These are phyloP conservation scores for Letharia lupina DNA, from an alignment of 495 filamentous ascomycete species.

Conservation along the genomic window DNA sequence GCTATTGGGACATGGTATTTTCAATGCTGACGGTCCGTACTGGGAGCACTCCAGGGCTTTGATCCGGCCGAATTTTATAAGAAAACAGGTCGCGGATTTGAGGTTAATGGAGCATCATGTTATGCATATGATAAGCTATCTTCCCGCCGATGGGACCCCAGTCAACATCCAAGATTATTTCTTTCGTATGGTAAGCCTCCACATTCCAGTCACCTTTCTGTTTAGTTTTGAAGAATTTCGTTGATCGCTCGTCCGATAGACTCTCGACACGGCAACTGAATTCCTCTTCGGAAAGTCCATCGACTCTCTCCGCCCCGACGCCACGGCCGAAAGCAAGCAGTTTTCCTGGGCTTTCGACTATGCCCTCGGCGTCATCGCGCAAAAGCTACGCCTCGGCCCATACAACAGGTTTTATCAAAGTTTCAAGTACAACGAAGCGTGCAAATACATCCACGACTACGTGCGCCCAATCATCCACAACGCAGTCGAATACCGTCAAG, in stretches of 20 bases:
- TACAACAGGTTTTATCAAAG: neutral
- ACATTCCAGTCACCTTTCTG: neutral
- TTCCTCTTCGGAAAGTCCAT: conserved; percentile 53
- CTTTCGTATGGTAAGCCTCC: conserved; percentile 33
- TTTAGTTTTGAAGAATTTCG: neutral
- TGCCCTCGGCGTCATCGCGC: conserved; percentile 4
- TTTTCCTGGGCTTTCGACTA: conserved; percentile 38
- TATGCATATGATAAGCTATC: conserved; percentile 21
- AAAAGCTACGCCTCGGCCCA: conserved; percentile 5
- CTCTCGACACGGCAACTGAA: conserved; percentile 57
- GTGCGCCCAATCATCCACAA: conserved; percentile 11
- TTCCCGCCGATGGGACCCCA: conserved; percentile 38
- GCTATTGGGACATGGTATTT: conserved; percentile 36
- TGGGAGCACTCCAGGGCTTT: conserved; percentile 37
- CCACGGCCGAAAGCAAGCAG: conserved; percentile 10
- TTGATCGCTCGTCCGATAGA: conserved; percentile 35
- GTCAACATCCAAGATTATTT: conserved; percentile 58
- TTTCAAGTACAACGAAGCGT: neutral
- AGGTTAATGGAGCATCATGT: conserved; percentile 26
- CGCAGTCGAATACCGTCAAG: neutral
- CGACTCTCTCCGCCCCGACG: conserved; percentile 27
- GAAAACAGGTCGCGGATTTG: conserved; percentile 29
- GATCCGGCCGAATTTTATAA: conserved; percentile 35
- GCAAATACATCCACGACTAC: conserved; percentile 11
- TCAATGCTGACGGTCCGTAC: conserved; percentile 32